These are phyloP conservation scores for Lasiosphaeria ovina DNA, from an alignment of 495 filamentous ascomycete species.

Conservation along the genomic window DNA sequence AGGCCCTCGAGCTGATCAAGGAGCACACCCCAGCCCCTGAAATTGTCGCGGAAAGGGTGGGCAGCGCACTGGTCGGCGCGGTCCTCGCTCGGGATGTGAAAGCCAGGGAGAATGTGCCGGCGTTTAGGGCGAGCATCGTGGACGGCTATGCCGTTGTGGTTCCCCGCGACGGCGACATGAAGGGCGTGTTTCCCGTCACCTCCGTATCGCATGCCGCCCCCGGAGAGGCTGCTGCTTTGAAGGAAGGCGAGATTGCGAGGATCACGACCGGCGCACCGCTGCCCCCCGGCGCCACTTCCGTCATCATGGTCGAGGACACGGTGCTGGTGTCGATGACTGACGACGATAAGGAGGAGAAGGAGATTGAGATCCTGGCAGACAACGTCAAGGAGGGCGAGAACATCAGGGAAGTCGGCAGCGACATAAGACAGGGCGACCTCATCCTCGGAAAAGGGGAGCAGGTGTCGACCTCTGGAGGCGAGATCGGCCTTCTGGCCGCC, in stretches of 20 bases:
- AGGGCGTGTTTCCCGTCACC: conserved; percentile 81
- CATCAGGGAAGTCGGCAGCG: conserved; percentile 86
- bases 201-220: conserved; percentile 81
- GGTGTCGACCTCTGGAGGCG: conserved; percentile 81
- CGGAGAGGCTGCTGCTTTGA: conserved; percentile 48
- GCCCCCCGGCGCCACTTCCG: conserved; percentile 81
- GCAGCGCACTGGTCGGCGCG: conserved; percentile 62
- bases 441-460: conserved; percentile 75
- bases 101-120: conserved; percentile 79
- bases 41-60: conserved; percentile 56
- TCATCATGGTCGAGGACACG: conserved; percentile 98
- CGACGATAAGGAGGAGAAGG: conserved; percentile 84
- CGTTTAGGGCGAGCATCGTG: conserved; percentile 93
- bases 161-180: conserved; percentile 57
- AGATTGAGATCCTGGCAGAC: conserved; percentile 77
- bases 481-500: conserved; percentile 83
- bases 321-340: conserved; percentile 67
- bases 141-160: conserved; percentile 89
- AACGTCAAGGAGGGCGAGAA: conserved; percentile 80
- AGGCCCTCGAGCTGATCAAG: conserved; percentile 71
- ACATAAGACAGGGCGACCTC: conserved; percentile 64
- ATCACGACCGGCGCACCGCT: conserved; percentile 95
- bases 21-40: conserved; percentile 63
- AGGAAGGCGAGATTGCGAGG: conserved; percentile 73
- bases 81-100: conserved; percentile 81